Conservation (phyloP, 495 filamentous ascomycete genomes). For the Chlorociboria aeruginascens region DNA sequence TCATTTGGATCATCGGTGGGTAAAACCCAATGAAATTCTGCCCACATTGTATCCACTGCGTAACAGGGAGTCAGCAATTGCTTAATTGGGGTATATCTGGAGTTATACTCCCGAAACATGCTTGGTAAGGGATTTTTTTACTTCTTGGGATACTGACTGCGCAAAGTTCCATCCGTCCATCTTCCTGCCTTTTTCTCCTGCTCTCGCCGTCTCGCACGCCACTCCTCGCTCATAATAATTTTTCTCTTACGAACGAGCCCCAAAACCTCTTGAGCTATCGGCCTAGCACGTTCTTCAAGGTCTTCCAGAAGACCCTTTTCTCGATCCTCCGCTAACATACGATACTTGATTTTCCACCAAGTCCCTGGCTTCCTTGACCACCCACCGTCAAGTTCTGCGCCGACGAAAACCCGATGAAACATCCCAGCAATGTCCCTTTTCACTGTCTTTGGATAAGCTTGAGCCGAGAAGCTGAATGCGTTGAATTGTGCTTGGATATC, state of each 20-base stretch:
- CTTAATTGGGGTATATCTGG: too few species aligned
- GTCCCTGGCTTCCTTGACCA: conserved; percentile 1
- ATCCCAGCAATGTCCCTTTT: neutral
- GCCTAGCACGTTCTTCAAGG: neutral
- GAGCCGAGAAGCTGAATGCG: neutral
- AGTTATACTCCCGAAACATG: too few species aligned
- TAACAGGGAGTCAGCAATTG: too few species aligned
- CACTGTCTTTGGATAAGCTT: neutral
- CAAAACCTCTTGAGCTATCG: neutral
- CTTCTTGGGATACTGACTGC: too few species aligned
- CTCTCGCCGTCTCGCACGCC: conserved; percentile 5
- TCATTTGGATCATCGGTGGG: conserved; percentile 1
- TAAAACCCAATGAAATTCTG: conserved; percentile 14
- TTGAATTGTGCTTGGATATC: neutral
- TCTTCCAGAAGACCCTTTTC: neutral
- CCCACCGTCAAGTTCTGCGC: neutral
- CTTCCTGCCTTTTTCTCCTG: conserved; percentile 16
- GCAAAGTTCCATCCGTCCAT: conserved; percentile 15
- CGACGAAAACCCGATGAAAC: conserved; percentile 6
- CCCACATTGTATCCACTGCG: conserved; percentile 15
- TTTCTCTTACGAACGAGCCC: neutral
- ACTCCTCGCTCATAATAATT: conserved; percentile 9
- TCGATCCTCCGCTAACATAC: conserved; percentile 1
- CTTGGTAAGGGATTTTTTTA: too few species aligned
- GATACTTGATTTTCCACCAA: conserved; percentile 9